Evolutionary conservation across 345 rosid species (phyloP).

Genomic region (Pseudoturritis turrita): DNA sequence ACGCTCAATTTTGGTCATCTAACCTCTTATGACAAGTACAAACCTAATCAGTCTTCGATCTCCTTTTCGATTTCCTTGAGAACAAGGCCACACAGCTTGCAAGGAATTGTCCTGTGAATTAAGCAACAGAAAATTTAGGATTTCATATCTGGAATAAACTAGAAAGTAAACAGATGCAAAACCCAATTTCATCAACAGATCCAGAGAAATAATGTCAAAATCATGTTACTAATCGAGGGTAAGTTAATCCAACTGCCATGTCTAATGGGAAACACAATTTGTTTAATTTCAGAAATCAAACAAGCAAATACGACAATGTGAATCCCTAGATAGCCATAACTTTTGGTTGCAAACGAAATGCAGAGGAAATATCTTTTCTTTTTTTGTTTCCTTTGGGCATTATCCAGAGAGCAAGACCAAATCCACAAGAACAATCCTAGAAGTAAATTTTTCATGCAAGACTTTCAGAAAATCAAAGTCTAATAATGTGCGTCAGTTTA

Average conservation of each 20-base stretch:
- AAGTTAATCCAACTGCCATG: background rate
- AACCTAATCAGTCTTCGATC: constrained; percentile 58
- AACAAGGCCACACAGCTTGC: constrained; percentile 67
- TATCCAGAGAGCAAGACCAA: background rate
- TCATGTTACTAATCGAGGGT: background rate
- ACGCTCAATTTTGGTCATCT: background rate
- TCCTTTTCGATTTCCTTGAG: constrained; percentile 26
- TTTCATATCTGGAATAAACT: background rate
- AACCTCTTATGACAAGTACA: background rate
- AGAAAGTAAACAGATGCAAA: background rate
- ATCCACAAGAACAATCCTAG: background rate
- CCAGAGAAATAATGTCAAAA: background rate
- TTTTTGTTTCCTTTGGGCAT: background rate
- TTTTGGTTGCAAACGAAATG: background rate
- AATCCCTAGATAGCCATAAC: background rate
- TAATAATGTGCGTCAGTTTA: background rate
- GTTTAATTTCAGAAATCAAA: background rate
- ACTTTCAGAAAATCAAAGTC: background rate
- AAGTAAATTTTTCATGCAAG: background rate
- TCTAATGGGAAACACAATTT: background rate
- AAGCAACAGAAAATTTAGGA: background rate
- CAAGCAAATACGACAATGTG: background rate
- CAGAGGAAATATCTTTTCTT: background rate
- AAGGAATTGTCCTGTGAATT: constrained; percentile 66
- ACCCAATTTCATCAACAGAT: background rate